These are phyloP conservation scores for Kregervanrija pseudodelftensis DNA, from an alignment of 805 yeast genomes.

Conservation along the genomic window DNA sequence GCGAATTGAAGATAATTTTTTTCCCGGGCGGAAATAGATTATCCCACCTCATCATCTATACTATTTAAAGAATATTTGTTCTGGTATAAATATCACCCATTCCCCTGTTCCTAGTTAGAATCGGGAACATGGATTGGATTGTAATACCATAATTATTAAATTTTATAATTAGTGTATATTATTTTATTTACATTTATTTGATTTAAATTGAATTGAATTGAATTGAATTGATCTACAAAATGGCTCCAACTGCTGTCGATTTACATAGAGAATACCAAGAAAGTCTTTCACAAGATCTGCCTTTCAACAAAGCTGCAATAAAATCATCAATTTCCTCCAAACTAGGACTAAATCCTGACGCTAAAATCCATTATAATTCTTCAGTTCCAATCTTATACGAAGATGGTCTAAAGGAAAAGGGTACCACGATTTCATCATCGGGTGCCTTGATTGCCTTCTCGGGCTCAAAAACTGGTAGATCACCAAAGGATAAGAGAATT, in stretches of 20 bases:
- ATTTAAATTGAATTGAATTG: background rate
- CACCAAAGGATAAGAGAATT: conserved; percentile 96
- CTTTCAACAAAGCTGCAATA: conserved; percentile 20
- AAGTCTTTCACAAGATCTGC: conserved; percentile 15
- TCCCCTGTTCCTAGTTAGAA: too few species aligned
- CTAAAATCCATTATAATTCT: conserved; percentile 79
- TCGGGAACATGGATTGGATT: too few species aligned
- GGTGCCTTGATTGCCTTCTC: conserved; percentile 96
- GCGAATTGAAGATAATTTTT: too few species aligned
- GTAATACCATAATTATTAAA: background rate
- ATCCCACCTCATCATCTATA: too few species aligned
- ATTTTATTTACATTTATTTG: background rate
- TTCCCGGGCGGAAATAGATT: too few species aligned
- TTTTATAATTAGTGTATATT: background rate
- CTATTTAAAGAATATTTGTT: too few species aligned
- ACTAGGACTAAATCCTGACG: conserved; percentile 51
- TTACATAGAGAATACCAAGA: conserved; percentile 25
- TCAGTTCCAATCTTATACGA: conserved; percentile 90
- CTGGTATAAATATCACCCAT: too few species aligned
- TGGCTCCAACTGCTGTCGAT: conserved; percentile 37
- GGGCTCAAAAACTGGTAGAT: conserved; percentile 94
- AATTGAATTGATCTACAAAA: conserved; percentile 11
- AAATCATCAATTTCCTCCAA: conserved; percentile 26
- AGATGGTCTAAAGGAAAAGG: conserved; percentile 84
- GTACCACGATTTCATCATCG: conserved; percentile 84